Base-by-base conservation (phyloP, 352 stramenopile genomes). In the Globisporangium camurandrum region DNA sequence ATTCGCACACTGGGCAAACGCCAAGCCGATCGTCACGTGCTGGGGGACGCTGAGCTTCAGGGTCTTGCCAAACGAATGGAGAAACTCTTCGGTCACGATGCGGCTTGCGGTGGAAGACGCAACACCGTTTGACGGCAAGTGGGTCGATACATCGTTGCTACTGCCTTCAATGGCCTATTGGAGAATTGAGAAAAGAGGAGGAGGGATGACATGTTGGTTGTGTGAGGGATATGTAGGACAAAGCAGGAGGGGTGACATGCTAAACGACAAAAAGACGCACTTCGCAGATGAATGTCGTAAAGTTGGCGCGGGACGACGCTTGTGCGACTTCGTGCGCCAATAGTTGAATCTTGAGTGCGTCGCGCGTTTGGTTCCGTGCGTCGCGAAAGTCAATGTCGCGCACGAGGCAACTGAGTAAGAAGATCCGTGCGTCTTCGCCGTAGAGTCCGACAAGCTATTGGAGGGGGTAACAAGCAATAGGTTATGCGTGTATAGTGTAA, bases 401-500 rank as follows among this genome's bases (percentile, higher is more conserved):
- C 36, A 96, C 84, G 37, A 96, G 69, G 56, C 84, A 95, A 67
- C 92, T 91, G 46, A 96, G 69, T 46, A 96, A 54, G 58, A 95
- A 96, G 59, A 95, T 88, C 24, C 85, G 81, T 43, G 87, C 83
- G 50, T 96, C 87, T 69, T 96, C 85, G 30, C 87, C 87, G 46
- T 96, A 96, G 20, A 96, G 70, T 27, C 86, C 84, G 44, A 96
- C 87, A 43, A 96, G 66, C 86, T 96, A 54, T n/a, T n/a, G n/a
- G n/a, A n/a, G n/a, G n/a, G n/a, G n/a, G n/a, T n/a, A n/a, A n/a
- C n/a, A n/a, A n/a, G n/a, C n/a, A n/a, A n/a, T n/a, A n/a, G n/a
- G n/a, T n/a, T n/a, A n/a, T n/a, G n/a, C n/a, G n/a, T n/a, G n/a
- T n/a, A n/a, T n/a, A n/a, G n/a, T n/a, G n/a, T n/a, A n/a, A n/a